Evolutionary conservation across 148 eudicot genomes (phyloP), one percentile per base, ranked within the genome.

Genomic region (Diospyros kaki): DNA sequence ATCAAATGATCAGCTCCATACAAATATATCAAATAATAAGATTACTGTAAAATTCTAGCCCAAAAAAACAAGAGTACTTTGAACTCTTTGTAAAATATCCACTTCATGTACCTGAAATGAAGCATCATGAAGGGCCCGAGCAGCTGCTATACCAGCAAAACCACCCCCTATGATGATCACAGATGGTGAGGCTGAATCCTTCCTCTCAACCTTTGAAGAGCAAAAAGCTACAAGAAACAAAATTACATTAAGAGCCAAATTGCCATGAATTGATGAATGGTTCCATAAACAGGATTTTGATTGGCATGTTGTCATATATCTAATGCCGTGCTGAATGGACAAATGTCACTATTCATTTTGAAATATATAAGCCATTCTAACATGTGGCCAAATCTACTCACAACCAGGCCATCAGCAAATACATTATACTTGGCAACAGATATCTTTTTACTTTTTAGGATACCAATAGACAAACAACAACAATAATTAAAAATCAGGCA

Each of bases 141-240:
- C 99, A 69, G 99, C 98, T 48, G 97, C 82, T 80, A 93, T 82
- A 63, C 99, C 99, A 78, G 97, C 99, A 77, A 95, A 71, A 58
- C 99, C 99, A 81, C 89, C 82, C 77, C 98, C 99, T 39, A 95
- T 86, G 69, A 95, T 90, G 59, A 95, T 89, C 56, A 93, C 99
- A 52, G 97, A 93, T 48, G 99, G 97, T 7, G 97, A 84, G 14
- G 85, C 45, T 44, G 66, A 50, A 67, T 69, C 77, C 80, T 83
- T 89, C 61, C 88, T 79, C 66, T 81, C 88, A 38, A 45, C 76
- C 56, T 71, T 85, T 70, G 97, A 86, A 72, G 73, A 79, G 78
- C 88, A 88, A 65, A 78, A 66, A 86, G 86, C 99, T 93, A 82
- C 83, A 83, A 71, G 44, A 73, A 58, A 61, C 14, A 64, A 66